Conservation (phyloP, 2,329 filamentous ascomycete genomes). For the Nemania serpens region DNA sequence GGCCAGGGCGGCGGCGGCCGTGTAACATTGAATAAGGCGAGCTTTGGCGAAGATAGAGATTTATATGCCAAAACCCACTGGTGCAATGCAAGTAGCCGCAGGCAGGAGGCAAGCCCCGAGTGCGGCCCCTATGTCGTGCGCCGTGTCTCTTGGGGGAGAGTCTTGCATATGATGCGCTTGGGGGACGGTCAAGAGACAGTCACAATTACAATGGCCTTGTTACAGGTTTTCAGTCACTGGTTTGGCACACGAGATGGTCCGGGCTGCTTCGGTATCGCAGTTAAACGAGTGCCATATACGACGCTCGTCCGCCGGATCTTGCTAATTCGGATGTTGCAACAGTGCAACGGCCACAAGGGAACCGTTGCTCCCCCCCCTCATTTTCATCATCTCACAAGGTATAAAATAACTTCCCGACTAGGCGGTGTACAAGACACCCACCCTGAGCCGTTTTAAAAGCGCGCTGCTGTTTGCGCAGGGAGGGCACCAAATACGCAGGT, state of each 20-base stretch:
- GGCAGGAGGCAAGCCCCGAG: constrained; percentile 36
- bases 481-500: constrained; percentile 28
- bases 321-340: constrained; percentile 3
- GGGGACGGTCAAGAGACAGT: background rate
- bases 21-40: constrained; percentile 38
- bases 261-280: background rate
- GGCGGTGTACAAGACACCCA: constrained; percentile 27
- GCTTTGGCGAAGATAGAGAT: constrained; percentile 39
- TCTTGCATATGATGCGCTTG: background rate
- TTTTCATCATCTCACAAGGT: constrained; percentile 19
- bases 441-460: constrained; percentile 30
- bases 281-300: background rate
- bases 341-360: background rate
- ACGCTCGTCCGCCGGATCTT: background rate
- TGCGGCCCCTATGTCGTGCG: constrained; percentile 36
- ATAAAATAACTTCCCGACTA: constrained; percentile 31
- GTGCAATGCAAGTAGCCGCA: constrained; percentile 39
- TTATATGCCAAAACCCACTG: constrained; percentile 29
- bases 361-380: background rate
- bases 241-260: constrained; percentile 14
- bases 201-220: constrained; percentile 33
- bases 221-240: constrained; percentile 21
- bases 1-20: constrained; percentile 30
- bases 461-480: constrained; percentile 38
- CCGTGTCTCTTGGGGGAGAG: constrained; percentile 28